A percentile compares a stretch with the other conserved stretches of the same genome.
These are phyloP conservation scores for Hypoxylon rubiginosum DNA, from an alignment of 2,329 filamentous ascomycete genomes.

Conservation along the genomic window DNA sequence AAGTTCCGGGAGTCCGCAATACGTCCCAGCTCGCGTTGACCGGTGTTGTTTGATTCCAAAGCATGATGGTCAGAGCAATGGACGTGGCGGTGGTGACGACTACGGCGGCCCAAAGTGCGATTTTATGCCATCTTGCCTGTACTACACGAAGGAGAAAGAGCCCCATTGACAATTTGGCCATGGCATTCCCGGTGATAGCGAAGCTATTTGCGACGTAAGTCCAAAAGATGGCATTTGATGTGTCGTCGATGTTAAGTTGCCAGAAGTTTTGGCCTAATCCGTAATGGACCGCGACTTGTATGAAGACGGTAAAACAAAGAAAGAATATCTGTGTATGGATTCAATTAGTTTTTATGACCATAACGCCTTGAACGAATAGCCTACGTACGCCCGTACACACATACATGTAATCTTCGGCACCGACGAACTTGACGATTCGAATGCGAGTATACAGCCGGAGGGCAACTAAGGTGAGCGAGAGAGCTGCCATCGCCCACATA, in stretches of 20 bases:
- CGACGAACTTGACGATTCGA: slow-evolving; percentile 54
- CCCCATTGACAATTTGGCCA: slow-evolving; percentile 57
- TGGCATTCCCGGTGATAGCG: slow-evolving; percentile 55
- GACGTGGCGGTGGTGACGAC: slow-evolving; percentile 52
- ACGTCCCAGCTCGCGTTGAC: slow-evolving; percentile 55
- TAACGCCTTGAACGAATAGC: neutral
- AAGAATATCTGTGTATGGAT: slow-evolving; percentile 45
- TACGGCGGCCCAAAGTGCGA: slow-evolving; percentile 53
- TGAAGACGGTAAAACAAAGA: slow-evolving; percentile 52
- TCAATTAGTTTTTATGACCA: neutral
- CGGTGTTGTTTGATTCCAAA: slow-evolving; percentile 57
- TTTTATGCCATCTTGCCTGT: slow-evolving; percentile 53
- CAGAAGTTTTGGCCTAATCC: slow-evolving; percentile 54
- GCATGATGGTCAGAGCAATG: slow-evolving; percentile 52
- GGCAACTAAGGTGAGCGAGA: slow-evolving; percentile 47
- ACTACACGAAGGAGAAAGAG: slow-evolving; percentile 57
- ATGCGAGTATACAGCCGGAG: slow-evolving; percentile 49
- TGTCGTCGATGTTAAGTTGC: slow-evolving; percentile 49
- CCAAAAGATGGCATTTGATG: slow-evolving; percentile 57
- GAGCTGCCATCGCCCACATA: slow-evolving; percentile 54
- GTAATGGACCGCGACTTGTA: slow-evolving; percentile 54
- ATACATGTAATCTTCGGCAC: slow-evolving; percentile 55
- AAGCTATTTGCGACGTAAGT: slow-evolving; percentile 56
- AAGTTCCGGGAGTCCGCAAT: slow-evolving; percentile 53
- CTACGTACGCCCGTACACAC: slow-evolving; percentile 50